Evolutionary conservation across 345 rosid genomes (phyloP).

Genomic region (Populus tremula): DNA sequence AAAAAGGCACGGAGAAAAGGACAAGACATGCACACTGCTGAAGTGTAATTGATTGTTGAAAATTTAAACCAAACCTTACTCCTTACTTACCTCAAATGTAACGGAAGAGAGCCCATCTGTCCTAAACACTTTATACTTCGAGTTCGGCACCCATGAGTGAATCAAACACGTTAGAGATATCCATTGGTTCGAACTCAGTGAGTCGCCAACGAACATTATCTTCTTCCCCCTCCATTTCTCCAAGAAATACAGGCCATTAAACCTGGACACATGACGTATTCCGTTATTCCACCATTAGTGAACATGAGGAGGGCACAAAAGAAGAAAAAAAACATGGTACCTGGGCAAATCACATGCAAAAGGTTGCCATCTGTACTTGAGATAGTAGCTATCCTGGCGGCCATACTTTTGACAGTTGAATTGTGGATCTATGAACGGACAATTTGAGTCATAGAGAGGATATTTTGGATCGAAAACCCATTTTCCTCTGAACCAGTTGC

Average conservation of each 20-base stretch:
- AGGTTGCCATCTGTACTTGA: conserved; percentile 68
- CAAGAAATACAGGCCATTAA: conserved; percentile 70
- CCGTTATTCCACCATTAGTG: not conserved
- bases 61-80: not conserved
- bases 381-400: conserved; percentile 46
- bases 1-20: conserved; percentile 2
- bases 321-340: conserved; percentile 13
- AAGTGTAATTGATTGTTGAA: conserved; percentile 8
- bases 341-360: conserved; percentile 51
- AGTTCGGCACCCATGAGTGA: conserved; percentile 64
- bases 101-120: conserved; percentile 54
- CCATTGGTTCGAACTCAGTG: conserved; percentile 83
- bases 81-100: conserved; percentile 52
- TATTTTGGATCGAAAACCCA: conserved; percentile 57
- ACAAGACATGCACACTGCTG: conserved; percentile 28
- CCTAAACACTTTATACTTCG: conserved; percentile 42
- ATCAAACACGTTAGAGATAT: conserved; percentile 71
- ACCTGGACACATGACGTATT: conserved; percentile 41
- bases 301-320: not conserved
- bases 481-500: conserved; percentile 52
- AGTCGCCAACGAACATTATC: conserved; percentile 98
- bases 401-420: conserved; percentile 61
- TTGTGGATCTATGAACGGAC: conserved; percentile 57
- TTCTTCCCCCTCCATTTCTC: conserved; percentile 85
- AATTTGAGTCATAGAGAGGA: conserved; percentile 46